phyloP scores from a whole-genome alignment of 306 rosid genomes.

The Vigna reflexopilosa region DNA sequence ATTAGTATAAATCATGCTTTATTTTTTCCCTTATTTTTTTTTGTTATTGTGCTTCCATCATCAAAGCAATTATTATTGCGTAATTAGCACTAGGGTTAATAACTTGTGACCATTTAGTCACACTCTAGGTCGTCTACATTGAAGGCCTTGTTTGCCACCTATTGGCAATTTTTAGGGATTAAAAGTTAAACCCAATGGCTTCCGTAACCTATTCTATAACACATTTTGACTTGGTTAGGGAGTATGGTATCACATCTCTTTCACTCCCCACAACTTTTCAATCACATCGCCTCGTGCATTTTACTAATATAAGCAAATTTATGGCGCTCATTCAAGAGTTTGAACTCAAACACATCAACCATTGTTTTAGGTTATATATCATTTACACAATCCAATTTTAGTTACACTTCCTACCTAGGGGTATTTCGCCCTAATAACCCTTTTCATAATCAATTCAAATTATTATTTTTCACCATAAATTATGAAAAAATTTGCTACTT shows the following conservation, averaged over 20 bases:
- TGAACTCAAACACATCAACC: not conserved
- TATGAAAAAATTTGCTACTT: not conserved
- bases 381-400: constrained; percentile 16
- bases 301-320: constrained; percentile 39
- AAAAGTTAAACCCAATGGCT: constrained; percentile 36
- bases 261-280: constrained; percentile 40
- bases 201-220: constrained; percentile 45
- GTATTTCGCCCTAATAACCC: not conserved
- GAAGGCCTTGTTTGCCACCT: constrained; percentile 44
- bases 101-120: constrained; percentile 39
- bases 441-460: not conserved
- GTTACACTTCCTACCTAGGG: constrained; percentile 7
- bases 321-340: constrained; percentile 17
- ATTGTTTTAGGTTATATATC: not conserved
- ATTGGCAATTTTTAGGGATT: constrained; percentile 41
- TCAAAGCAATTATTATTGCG: constrained; percentile 58
- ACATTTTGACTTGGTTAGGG: constrained; percentile 35
- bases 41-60: constrained; percentile 56
- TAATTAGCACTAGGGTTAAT: constrained; percentile 52
- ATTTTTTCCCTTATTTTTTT: constrained; percentile 32
- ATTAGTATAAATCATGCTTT: constrained; percentile 59
- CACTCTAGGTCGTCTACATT: constrained; percentile 43
- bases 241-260: constrained; percentile 53
- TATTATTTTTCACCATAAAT: too few relatives aligned
- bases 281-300: constrained; percentile 29